Evolutionary conservation across 2,329 filamentous ascomycete species (phyloP), one percentile per base, ranked within the genome.

Genomic region (Delphinella strobiligena): DNA sequence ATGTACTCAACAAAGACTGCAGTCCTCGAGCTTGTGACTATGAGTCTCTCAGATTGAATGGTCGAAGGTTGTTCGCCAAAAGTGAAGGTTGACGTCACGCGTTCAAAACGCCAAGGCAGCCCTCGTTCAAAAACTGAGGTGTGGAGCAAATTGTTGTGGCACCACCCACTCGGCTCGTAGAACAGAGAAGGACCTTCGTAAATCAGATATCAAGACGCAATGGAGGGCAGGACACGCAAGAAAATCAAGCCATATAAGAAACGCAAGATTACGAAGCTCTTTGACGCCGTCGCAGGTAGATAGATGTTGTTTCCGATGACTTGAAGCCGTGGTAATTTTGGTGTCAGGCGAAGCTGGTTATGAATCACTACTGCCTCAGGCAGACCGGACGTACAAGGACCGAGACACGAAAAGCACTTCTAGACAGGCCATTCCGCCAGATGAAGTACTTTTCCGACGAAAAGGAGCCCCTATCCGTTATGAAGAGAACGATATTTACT

Each of bases 401-500:
- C 46, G 51, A 27, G 51, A 56, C 40, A 52, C 47, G 5, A 29
- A 37, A 7, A 50, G 44, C 15, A 49, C 50, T 14, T 53, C 57
- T 3, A 48, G 51, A 41, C 48, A 58, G 50, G 54, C 67, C 3
- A 51, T 82, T 4, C 67, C 78, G 2, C 80, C 82, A 2, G 82
- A 86, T 40, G 77, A 84, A 42, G 74, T 80, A 1, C 69, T 88
- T 3, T 87, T 84, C 56, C 74, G 74, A 19, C 71, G 72, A 34
- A 67, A 66, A 46, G 63, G 72, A 43, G 81, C 82, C 1, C 82
- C 82, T 2, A 61, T 67, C 15, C 75, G 81, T 38, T 85, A 77
- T 52, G 72, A 72, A 40, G 82, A 87, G 58, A 69, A 75, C 43
- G 82, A 87, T 57, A 67, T 80, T 45, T 88, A 87, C 61, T 75